Evolutionary conservation across 805 yeast genomes (phyloP), one percentile per base, ranked within the genome.

Genomic region (Kodamaea sagamina): DNA sequence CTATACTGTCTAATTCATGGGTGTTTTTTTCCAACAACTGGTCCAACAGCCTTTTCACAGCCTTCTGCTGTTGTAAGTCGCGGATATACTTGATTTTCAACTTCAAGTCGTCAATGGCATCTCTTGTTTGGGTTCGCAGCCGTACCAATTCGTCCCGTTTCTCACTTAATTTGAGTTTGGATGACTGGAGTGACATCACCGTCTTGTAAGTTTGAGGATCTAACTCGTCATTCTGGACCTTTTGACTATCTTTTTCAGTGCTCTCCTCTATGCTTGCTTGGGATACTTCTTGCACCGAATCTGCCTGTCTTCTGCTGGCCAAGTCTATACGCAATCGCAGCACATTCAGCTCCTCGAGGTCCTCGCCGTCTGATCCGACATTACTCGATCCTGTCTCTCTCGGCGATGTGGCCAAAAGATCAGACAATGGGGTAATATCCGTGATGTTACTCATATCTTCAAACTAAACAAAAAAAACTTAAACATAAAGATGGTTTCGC

Each of bases 401-500:
- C 2, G 64, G 58, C 0, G 65, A 58, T 7, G 65, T 59, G 22
- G 53, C 48, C 21, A 61, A 41, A 25, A 61, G 43, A 50, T 61
- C 65, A 15, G 59, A 55, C 22, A 59, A 51, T 7, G 65, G 51
- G 22, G 63, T 53, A 18, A 54, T 49, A 40, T 62, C 64, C 8
- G 47, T 54, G 17, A 52, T 47, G 41, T 57, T 57, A 49, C 57
- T 55, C 58, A 54, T 55, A 8, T 38, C 26, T 37, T 32, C 39
- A 27, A 12, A 17, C 22, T 38, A 38, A 29, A 26, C 13, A 38
- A 34, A 38, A 42, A 22, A 32, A 28, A 31, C 9, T 16, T 25
- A n/a, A 15, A 19, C 13, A 4, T 13, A 28, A 36, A 24, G 16
- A 77, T 79, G 84, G 82, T 79, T 18, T 75, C 82, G n/a, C 73